A percentile compares a stretch with the other conserved stretches of the same genome.
Evolutionary conservation across 2,329 filamentous ascomycete genomes (phyloP).

Genomic region (Cordyceps cicadae): DNA sequence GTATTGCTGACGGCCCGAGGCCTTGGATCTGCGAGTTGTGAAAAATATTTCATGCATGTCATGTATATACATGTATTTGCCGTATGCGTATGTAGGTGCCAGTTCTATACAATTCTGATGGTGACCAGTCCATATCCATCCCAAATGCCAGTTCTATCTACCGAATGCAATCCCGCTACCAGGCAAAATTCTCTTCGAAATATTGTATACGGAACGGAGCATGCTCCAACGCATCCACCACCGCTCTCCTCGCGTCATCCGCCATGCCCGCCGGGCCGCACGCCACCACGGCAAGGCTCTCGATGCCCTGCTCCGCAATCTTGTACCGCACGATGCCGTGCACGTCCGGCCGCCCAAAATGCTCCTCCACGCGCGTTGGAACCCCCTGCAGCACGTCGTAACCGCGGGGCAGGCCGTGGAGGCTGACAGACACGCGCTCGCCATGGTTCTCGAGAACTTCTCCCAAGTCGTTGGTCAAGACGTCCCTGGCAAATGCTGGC

Average conservation of each 20-base stretch:
- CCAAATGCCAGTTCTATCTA: neutral
- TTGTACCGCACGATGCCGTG: slow-evolving; percentile 23
- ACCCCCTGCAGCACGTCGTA: slow-evolving; percentile 10
- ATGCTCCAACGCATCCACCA: slow-evolving; percentile 23
- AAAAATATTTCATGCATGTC: too few relatives aligned
- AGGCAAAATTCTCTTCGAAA: slow-evolving; percentile 36
- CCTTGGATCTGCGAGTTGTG: too few relatives aligned
- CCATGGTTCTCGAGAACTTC: slow-evolving; percentile 17
- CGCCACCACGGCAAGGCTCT: slow-evolving; percentile 32
- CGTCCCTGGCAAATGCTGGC: slow-evolving; percentile 26
- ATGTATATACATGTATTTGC: too few relatives aligned
- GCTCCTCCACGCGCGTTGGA: slow-evolving; percentile 15
- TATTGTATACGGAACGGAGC: slow-evolving; percentile 27
- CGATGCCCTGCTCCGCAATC: slow-evolving; percentile 15
- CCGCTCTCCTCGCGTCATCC: slow-evolving; percentile 32
- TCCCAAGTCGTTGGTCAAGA: slow-evolving; percentile 26
- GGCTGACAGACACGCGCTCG: slow-evolving; percentile 25
- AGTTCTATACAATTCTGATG: neutral
- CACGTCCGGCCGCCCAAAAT: slow-evolving; percentile 26
- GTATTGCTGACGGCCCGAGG: too few relatives aligned
- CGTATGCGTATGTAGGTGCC: neutral
- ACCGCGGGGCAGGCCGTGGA: slow-evolving; percentile 27
- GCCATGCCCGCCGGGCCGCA: slow-evolving; percentile 38
- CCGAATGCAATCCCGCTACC: slow-evolving; percentile 21
- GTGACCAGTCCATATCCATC: neutral